Conservation (phyloP, 2,329 filamentous ascomycete genomes). For the Orbilia brochopaga region DNA sequence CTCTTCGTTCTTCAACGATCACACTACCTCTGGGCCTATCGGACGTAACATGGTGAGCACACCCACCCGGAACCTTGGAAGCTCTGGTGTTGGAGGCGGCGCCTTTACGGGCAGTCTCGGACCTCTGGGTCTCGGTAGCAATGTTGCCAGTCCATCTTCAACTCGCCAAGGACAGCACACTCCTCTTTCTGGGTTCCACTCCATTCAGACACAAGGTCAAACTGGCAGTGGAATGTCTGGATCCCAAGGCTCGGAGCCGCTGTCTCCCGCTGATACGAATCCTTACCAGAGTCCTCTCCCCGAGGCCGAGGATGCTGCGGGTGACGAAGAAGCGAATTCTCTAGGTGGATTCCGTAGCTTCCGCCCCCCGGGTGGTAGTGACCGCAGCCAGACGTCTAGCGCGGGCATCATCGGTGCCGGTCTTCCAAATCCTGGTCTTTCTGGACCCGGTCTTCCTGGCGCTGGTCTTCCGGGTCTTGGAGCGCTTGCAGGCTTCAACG, state of each 20-base stretch:
- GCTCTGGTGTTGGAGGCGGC: conserved; percentile 36
- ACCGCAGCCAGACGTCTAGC: conserved; percentile 92
- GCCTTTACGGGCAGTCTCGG: conserved; percentile 69
- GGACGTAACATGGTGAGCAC: conserved; percentile 61
- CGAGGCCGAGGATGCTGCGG: conserved; percentile 70
- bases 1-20: conserved; percentile 27
- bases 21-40: conserved; percentile 55
- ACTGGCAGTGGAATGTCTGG: conserved; percentile 56
- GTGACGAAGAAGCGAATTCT: conserved; percentile 65
- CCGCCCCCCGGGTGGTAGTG: conserved; percentile 71
- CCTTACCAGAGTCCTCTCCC: conserved; percentile 90
- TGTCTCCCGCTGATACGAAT: conserved; percentile 94
- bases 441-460: no score
- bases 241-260: conserved; percentile 67
- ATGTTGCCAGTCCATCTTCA: conserved; percentile 66
- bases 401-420: conserved; percentile 67
- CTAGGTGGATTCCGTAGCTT: conserved; percentile 60
- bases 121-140: conserved; percentile 66
- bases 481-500: no score
- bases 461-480: no score
- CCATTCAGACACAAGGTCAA: conserved; percentile 62
- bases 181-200: conserved; percentile 59
- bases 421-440: conserved; percentile 66
- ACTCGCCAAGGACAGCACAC: conserved; percentile 61
- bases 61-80: conserved; percentile 55